Evolutionary conservation across 2,329 filamentous ascomycete genomes (phyloP).

Genomic region (Colletotrichum tofieldiae): DNA sequence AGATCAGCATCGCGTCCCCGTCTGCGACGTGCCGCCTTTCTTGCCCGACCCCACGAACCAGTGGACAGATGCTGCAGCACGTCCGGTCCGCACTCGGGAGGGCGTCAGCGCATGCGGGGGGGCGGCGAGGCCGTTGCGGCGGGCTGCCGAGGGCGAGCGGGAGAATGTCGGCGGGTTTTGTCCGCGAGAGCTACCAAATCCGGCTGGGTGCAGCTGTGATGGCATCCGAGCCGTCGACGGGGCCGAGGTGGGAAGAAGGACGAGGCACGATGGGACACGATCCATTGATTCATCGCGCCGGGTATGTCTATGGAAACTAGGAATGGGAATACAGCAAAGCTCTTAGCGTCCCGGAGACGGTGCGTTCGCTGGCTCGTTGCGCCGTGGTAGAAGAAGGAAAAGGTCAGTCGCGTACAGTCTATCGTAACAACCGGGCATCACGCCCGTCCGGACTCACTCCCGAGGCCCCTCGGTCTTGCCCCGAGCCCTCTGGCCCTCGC

Average conservation of each 20-base stretch:
- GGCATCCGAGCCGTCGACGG: background rate
- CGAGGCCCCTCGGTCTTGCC: background rate
- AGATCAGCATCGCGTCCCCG: too few relatives aligned
- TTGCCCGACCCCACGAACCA: too few relatives aligned
- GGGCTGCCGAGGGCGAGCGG: too few relatives aligned
- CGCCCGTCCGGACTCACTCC: background rate
- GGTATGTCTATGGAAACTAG: background rate
- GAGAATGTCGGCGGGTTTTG: too few relatives aligned
- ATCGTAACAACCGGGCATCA: slow-evolving; percentile 3
- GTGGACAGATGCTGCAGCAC: too few relatives aligned
- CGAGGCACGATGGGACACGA: background rate
- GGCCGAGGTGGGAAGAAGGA: background rate
- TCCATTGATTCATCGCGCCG: background rate
- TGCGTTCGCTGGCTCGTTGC: slow-evolving; percentile 20
- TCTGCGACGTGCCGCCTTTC: too few relatives aligned
- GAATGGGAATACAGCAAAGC: background rate
- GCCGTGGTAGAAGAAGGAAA: background rate
- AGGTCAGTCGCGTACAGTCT: background rate
- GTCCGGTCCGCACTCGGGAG: too few relatives aligned
- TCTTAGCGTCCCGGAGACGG: background rate
- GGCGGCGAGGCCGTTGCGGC: too few relatives aligned
- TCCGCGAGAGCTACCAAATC: background rate
- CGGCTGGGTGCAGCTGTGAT: slow-evolving; percentile 14
- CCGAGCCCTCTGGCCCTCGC: background rate
- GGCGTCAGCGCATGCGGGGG: too few relatives aligned